Conservation (phyloP, 805 yeast genomes). For the Saturnispora kantuleensis region DNA sequence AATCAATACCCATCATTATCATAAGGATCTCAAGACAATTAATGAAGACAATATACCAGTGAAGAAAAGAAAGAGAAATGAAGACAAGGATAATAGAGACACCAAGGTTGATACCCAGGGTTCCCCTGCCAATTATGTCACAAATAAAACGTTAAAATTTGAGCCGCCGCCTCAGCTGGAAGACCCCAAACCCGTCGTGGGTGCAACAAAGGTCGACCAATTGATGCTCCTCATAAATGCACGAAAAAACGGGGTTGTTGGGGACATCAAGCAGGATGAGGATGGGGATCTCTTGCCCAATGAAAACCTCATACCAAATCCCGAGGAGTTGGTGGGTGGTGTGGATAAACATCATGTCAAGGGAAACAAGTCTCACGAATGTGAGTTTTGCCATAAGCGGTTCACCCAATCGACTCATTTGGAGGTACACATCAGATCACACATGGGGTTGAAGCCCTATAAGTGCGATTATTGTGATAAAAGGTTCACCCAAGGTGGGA, state of each 20-base stretch:
- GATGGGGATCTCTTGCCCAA: conserved; percentile 48
- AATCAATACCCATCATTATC: neutral
- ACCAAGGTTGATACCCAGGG: no score
- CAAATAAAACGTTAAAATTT: no score
- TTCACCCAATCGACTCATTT: conserved; percentile 88
- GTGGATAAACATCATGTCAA: conserved; percentile 50
- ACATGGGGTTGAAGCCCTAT: conserved; percentile 79
- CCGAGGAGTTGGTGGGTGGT: conserved; percentile 67
- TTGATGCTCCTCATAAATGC: conserved; percentile 88
- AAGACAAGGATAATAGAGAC: neutral
- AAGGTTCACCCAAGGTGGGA: conserved; percentile 84
- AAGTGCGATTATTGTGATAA: conserved; percentile 72
- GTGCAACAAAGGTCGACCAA: conserved; percentile 86
- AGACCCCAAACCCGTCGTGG: conserved; percentile 46
- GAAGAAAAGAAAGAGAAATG: neutral
- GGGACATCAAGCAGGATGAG: conserved; percentile 50
- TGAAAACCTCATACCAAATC: conserved; percentile 34
- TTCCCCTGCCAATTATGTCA: no score
- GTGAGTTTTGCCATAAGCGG: conserved; percentile 67
- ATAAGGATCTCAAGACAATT: neutral
- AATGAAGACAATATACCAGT: neutral
- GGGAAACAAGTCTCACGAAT: conserved; percentile 49
- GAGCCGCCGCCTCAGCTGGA: no score
- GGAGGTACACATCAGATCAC: conserved; percentile 82
- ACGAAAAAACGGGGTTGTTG: conserved; percentile 64